phyloP scores from a whole-genome alignment of 768 basidiomycete genomes.

The Tubosaeta brunneosetosa region DNA sequence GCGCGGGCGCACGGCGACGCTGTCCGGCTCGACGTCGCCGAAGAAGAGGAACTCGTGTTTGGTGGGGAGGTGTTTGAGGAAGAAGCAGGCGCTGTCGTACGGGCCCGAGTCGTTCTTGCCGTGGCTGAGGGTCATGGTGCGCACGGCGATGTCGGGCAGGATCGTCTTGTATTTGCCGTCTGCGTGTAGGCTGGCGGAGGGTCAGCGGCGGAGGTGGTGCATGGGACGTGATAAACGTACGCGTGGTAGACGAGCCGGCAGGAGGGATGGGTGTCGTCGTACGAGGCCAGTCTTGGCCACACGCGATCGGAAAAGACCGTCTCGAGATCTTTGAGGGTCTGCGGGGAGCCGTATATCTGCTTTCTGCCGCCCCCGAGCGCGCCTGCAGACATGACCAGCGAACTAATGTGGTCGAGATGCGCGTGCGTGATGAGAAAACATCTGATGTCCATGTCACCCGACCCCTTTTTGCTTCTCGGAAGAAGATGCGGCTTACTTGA shows the following conservation, averaged over 20 bases:
- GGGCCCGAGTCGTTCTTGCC: slow-evolving; percentile 51
- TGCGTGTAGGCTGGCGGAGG: slow-evolving; percentile 37
- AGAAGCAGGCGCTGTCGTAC: slow-evolving; percentile 83
- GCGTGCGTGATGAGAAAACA: slow-evolving; percentile 85
- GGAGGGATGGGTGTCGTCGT: slow-evolving; percentile 57
- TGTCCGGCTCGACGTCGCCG: slow-evolving; percentile 90
- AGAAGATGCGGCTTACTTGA: slow-evolving; percentile 24
- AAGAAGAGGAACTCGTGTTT: slow-evolving; percentile 83
- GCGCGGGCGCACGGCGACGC: slow-evolving; percentile 52
- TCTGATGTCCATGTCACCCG: slow-evolving; percentile 33
- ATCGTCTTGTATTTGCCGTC: slow-evolving; percentile 52
- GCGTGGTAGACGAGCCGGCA: slow-evolving; percentile 58
- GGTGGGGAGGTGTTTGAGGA: slow-evolving; percentile 63
- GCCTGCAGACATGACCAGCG: slow-evolving; percentile 81
- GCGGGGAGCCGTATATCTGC: slow-evolving; percentile 55
- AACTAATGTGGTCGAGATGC: slow-evolving; percentile 86
- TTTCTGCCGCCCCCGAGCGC: slow-evolving; percentile 60
- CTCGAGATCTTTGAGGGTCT: slow-evolving; percentile 65
- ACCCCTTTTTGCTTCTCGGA: background rate
- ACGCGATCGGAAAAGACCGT: slow-evolving; percentile 70
- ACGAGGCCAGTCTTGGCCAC: slow-evolving; percentile 84
- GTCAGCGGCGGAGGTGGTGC: background rate
- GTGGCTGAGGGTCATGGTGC: slow-evolving; percentile 67
- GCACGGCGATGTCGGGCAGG: slow-evolving; percentile 54
- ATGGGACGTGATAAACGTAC: slow-evolving; percentile 39